Base-by-base conservation (phyloP, 176 grass and related monocot genomes). In the Bromus sterilis region DNA sequence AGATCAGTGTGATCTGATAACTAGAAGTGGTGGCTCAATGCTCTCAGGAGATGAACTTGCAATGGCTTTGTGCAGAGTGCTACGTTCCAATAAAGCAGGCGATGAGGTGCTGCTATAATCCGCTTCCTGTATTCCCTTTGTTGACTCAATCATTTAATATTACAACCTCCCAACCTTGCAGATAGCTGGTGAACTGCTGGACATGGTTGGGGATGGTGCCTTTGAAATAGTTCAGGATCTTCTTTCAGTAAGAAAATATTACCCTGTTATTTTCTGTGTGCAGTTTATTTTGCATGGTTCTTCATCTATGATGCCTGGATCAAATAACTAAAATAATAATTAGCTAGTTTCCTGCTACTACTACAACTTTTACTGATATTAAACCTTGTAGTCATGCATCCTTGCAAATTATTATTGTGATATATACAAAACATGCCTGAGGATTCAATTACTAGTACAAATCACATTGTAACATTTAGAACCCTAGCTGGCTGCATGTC, bases 151-250 rank as follows among this genome's bases (percentile, higher is more conserved):
- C 25, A 85, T 91, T 26, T 58, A 61, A 34, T 60, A 67, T 83
- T 70, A 33, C 36, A 39, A 77, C 48, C 31, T 41, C 85, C 44
- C 42, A 20, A 74, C 56, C 35, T 41, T 85, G 56, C 74, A 93
- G 92, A 93, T 98, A 86, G 95, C 95, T 74, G 90, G 73, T 85
- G 95, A 95, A 80, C 80, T 98, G 48, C 89, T 98, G 86, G 95
- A 98, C 76, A 85, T 98, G 66, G 88, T 93, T 89, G 92, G 95
- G 18, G 84, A 95, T 71, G 84, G 71, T 85, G 88, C 92, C 74
- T 98, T 98, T 88, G 95, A 98, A 79, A 93, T 83, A 67, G 84
- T 98, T 46, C 92, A 98, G 49, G 82, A 93, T 84, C 83, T 98
- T 86, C 88, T 98, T 72, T 86, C 15, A 77, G 95, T 98, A 91